Conservation (phyloP, 169 alveolate species). For the Eimeria necatrix region DNA sequence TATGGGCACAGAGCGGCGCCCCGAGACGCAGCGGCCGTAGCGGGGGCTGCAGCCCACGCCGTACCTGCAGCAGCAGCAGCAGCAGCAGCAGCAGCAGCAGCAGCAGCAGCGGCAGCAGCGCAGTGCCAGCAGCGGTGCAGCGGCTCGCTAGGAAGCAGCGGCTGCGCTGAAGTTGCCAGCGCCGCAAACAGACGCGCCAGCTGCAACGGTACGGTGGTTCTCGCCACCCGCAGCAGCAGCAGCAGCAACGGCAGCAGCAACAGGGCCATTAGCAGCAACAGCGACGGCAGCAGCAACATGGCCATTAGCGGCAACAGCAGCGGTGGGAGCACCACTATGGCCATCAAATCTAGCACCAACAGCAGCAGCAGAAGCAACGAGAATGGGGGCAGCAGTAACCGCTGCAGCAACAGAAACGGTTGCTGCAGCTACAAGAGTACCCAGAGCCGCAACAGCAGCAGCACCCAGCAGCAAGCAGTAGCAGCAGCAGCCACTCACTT, state of each 20-base stretch:
- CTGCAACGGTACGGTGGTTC: not conserved
- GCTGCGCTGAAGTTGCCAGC: not conserved
- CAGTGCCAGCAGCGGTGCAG: slow-evolving; percentile 45
- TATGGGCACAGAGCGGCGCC: slow-evolving; percentile 84
- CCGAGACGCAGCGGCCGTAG: slow-evolving; percentile 83
- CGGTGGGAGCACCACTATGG: too few relatives aligned
- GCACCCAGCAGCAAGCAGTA: slow-evolving; percentile 16
- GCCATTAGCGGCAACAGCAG: not conserved
- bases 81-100: slow-evolving; percentile 29
- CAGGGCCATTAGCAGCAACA: not conserved
- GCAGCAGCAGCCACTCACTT: slow-evolving; percentile 35
- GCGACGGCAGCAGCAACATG: not conserved
- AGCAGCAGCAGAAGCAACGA: not conserved
- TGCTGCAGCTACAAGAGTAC: not conserved
- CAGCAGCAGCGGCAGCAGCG: slow-evolving; percentile 36
- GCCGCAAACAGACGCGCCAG: not conserved
- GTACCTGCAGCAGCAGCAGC: slow-evolving; percentile 54
- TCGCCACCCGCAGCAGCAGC: not conserved
- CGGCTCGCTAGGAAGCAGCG: not conserved
- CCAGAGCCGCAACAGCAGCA: not conserved
- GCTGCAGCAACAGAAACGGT: not conserved
- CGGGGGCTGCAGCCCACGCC: slow-evolving; percentile 83
- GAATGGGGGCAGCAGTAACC: not conserved
- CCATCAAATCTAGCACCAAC: too few relatives aligned
- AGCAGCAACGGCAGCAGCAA: slow-evolving; percentile 4